These are phyloP conservation scores for Halteria grandinella DNA, from an alignment of 73 alveolate species.

Conservation along the genomic window DNA sequence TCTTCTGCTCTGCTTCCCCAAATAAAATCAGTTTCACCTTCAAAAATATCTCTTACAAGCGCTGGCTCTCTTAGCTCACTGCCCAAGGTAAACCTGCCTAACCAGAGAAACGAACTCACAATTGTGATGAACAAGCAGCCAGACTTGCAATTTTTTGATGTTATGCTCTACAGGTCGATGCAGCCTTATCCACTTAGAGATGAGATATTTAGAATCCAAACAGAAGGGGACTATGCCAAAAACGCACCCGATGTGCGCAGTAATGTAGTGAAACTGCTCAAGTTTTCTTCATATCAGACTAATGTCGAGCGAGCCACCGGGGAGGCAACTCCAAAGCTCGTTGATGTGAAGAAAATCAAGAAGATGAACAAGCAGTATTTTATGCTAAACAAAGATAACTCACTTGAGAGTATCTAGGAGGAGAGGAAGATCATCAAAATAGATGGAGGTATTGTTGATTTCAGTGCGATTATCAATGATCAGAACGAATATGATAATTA, in stretches of 20 bases:
- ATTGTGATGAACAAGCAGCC: conserved; percentile 17
- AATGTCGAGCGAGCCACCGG: conserved; percentile 41
- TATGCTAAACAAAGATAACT: too few species aligned
- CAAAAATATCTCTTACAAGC: too few species aligned
- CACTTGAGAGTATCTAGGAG: too few species aligned
- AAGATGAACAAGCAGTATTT: background rate
- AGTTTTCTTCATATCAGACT: background rate
- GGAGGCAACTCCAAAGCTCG: conserved; percentile 6
- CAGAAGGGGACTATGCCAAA: conserved; percentile 43
- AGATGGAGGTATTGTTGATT: too few species aligned
- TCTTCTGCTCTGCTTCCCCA: too few species aligned
- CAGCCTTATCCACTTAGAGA: conserved; percentile 42
- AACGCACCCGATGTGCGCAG: conserved; percentile 37
- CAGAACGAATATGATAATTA: too few species aligned
- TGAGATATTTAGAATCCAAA: conserved; percentile 17
- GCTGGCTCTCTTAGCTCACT: too few species aligned
- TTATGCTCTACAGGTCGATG: conserved; percentile 25
- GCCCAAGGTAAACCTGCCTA: too few species aligned
- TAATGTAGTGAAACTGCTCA: conserved; percentile 24
- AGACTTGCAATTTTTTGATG: conserved; percentile 26
- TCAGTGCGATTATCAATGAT: too few species aligned
- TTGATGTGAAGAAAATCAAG: background rate
- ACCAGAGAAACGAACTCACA: too few species aligned
- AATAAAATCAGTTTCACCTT: too few species aligned
- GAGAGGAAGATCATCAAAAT: too few species aligned